Percentiles rank a stretch among this genome's conserved stretches.
phyloP scores from a whole-genome alignment of 75 land plant species.

The Pinus taeda region DNA sequence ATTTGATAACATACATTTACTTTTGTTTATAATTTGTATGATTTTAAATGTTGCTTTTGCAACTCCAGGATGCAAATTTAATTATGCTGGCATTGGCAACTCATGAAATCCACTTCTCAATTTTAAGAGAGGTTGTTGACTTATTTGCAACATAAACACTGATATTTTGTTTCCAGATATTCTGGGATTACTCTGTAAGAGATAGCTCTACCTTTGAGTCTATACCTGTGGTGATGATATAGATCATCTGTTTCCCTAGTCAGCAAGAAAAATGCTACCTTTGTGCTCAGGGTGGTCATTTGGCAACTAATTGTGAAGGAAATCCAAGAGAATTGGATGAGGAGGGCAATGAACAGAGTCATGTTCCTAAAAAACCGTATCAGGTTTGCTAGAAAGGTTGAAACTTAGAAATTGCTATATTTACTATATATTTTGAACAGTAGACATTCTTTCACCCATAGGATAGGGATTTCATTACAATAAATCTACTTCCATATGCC shows the following conservation, averaged over 20 bases:
- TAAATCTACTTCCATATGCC: neutral
- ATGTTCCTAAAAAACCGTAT: no score
- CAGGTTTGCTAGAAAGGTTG: no score
- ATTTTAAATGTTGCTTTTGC: neutral
- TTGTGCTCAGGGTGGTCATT: constrained; percentile 87
- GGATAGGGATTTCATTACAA: neutral
- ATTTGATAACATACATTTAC: no score
- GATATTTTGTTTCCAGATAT: neutral
- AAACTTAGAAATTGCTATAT: no score
- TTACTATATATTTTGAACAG: neutral
- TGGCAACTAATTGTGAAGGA: constrained; percentile 86
- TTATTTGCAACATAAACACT: neutral
- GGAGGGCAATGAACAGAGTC: no score
- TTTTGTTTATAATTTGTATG: neutral
- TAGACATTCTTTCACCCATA: neutral
- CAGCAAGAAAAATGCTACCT: constrained; percentile 89
- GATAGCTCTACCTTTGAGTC: neutral
- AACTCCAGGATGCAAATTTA: constrained; percentile 87
- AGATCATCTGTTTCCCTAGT: constrained; percentile 74
- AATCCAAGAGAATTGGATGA: constrained; percentile 9
- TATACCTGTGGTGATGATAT: constrained; percentile 1
- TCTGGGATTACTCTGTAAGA: neutral
- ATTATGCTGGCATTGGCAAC: constrained; percentile 95
- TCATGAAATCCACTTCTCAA: constrained; percentile 92
- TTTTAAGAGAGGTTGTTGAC: no score